Percentiles rank a stretch among this genome's conserved stretches.
These are phyloP conservation scores for Oryza brachyantha DNA, from an alignment of 176 grass and related monocot species.

Conservation along the genomic window DNA sequence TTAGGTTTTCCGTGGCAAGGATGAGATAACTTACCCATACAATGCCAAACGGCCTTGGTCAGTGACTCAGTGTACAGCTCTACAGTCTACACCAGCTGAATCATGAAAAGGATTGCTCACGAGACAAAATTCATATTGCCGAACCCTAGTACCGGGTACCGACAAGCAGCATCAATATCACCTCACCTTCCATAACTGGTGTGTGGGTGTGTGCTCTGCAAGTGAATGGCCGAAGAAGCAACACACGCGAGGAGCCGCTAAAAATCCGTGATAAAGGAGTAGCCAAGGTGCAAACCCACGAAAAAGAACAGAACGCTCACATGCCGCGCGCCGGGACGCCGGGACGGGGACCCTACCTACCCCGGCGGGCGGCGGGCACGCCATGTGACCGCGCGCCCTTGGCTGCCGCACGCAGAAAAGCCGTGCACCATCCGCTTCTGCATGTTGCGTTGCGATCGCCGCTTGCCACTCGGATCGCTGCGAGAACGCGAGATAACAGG, in stretches of 20 bases:
- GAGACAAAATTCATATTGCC: background rate
- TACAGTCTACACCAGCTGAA: background rate
- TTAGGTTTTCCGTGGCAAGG: too few relatives aligned
- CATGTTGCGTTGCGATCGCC: background rate
- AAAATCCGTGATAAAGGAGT: background rate
- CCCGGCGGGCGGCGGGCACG: background rate
- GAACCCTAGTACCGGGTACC: background rate
- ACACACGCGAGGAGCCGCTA: background rate
- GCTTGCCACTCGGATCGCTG: background rate
- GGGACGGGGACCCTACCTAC: background rate
- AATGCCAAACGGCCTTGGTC: too few relatives aligned
- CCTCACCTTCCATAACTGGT: background rate
- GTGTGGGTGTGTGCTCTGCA: background rate
- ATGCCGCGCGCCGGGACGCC: background rate
- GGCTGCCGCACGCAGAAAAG: conserved; percentile 34
- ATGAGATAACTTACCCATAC: too few relatives aligned
- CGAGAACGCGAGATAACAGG: too few relatives aligned
- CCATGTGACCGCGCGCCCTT: background rate
- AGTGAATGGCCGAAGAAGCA: background rate
- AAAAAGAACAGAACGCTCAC: background rate
- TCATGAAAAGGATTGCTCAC: background rate
- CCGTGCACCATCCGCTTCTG: conserved; percentile 7
- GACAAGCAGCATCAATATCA: background rate
- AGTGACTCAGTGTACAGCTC: too few relatives aligned
- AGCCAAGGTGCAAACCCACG: background rate